Base-by-base conservation (phyloP, 257 asterid genomes). In the Jasminum sambac region DNA sequence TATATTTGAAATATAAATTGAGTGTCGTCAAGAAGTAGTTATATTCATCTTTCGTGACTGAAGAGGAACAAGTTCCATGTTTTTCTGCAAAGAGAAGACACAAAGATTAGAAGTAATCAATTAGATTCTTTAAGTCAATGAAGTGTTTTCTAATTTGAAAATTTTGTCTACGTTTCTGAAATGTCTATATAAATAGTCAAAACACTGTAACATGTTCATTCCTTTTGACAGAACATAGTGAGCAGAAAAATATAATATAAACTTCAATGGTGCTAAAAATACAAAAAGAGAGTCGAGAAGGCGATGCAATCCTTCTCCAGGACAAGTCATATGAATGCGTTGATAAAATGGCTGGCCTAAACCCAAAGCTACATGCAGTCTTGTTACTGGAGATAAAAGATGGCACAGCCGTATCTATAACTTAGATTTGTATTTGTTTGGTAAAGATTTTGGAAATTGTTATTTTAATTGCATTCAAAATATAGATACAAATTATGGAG, bases 41-140 rank as follows among this genome's bases (percentile, higher is more conserved):
- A 80, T 89, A 88, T 78, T 95, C 99, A 67, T 91, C 95, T 71
- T 84, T 85, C 30, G 87, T 73, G 70, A 85, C 90, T 62, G 94
- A 68, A 73, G 87, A 82, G 38, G 89, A 75, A 78, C 98, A 95
- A 41, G 99, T 95, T 81, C 99, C 99, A 69, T 95, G 98, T 67
- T 91, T 95, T 83, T 95, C 99, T 91, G 85, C 67, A 74, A 40
- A 60, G 68, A 68, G 78, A 46, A 36, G 21, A 69, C 68, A 66
- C 21, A 19, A 67, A 73, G 44, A 63, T 63, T 40, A 76, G 21
- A 68, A 65, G 58, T 55, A 10, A 55, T 11, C 8, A 23, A 55
- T 78, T 67, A 82, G 76, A 52, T 34, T 44, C 50, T 66, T 23
- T 44, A 68, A 38, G 75, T 24, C 7, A 39, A 57, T 66, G 30